Base-by-base conservation (phyloP, 2,329 filamentous ascomycete genomes). In the Rutstroemia sp. region DNA sequence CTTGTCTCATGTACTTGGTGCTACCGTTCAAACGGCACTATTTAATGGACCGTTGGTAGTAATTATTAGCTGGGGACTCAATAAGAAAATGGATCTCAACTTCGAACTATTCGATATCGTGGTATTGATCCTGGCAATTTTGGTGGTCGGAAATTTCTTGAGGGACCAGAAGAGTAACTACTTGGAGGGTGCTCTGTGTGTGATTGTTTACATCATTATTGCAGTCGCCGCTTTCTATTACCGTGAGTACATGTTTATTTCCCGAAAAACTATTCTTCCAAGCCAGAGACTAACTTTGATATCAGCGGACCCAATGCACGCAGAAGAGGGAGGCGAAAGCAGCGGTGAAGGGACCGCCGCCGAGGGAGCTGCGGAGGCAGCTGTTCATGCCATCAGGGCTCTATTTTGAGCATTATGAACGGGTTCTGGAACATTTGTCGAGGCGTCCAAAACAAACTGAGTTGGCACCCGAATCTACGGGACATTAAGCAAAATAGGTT, bases 31-130 rank as follows among this genome's bases (percentile, higher is more conserved):
- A 73, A 96, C 92, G 0, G 89, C 91, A 1, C 79, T 96, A 25
- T 83, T 96, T 67, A 96, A 95, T 67, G 89, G 86, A 0, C 91
- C 92, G 0, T 78, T 96, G 4, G 84, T 89, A 7, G 83, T 95
- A 38, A 78, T 96, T 39, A 86, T 95, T 49, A 88, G 86, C 51
- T 96, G 92, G 91, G 86, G 87, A 21, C 72, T 91, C 25, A 71
- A 72, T 53, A 83, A 83, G 64, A 66, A 76, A 6, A 88, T 96
- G 81, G 84, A 88, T 61, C 76, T 96, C 49, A 85, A 90, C 68
- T 96, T 96, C 69, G 87, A 94, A 63, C 77, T 91, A 10, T 96
- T 96, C 74, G 89, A 95, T 73, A 80, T 95, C n/a, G 81, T 88
- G 55, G 79, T 95, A 61, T 76, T 96, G 16, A 83, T 96, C 55